Evolutionary conservation across 371 early-diverging fungal genomes (phyloP), one percentile per base, ranked within the genome.

Genomic region (Funneliformis caledonium): DNA sequence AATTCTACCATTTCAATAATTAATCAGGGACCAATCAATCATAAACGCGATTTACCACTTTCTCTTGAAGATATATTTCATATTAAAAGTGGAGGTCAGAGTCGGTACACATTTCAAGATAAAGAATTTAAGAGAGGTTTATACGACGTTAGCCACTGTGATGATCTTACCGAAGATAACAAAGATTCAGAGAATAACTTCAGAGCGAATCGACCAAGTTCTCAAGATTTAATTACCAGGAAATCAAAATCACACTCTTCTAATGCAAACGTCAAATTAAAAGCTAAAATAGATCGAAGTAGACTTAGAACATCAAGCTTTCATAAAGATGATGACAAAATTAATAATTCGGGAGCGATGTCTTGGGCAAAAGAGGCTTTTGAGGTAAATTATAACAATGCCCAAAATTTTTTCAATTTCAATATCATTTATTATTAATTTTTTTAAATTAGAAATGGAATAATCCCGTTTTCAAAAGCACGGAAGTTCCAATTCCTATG

Each of bases 61-160:
- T 52, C 73, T 56, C 72, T 80, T 72, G 80, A 80, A 50, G 70
- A 80, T 45, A 7, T 80, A 22, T 10, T 42, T 12, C 80, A 80
- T 60, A 56, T 80, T 16, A 80, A 80, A 56, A 72, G 72, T 61
- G 67, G 80, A 26, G 72, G 80, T 16, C 14, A 9, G 16, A 31
- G 45, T 60, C 50, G 45, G 45, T 56, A 70, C 60, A 26, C 22
- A 61, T 80, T 72, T 43, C 26, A 19, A 10, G 72, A 80, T 16
- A 48, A 70, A 60, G 72, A 80, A 80, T 60, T 72, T 22, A 80
- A 60, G 33, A 60, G 61, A 4, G 47, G 48, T 9, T 37, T 8
- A 42, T 56, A 4, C 50, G 0, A 52, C 12, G 33, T 31, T 74
- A 52, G 31, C 19, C 14, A 33, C 10, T 11, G 8, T 10, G 65